Evolutionary conservation across 176 grass and related monocot genomes (phyloP), one percentile per base, ranked within the genome.

Genomic region (Bonia amplexicaulis): DNA sequence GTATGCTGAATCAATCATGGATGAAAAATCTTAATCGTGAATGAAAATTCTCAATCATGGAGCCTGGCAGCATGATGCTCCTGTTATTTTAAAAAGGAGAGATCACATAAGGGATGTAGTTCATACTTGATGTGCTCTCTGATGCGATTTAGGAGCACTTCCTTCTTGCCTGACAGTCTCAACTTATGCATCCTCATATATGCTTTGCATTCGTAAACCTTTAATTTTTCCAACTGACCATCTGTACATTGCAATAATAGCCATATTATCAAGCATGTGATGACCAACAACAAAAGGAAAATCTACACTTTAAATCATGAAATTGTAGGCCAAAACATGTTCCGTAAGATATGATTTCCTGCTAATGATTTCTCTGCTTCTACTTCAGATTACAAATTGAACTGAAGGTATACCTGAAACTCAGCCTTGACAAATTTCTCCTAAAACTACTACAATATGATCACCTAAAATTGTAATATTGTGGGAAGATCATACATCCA

Each of bases 141-240:
- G 76, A 95, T 92, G 80, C 88, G 83, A 69, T 39, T 67, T 57
- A 92, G 75, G 76, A 93, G 83, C 64, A 88, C 70, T 66, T 89
- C 85, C 76, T 95, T 92, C 29, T 91, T 95, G 86, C 86, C 93
- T 69, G 90, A 79, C 44, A 86, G 78, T 87, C 88, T 91, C 27
- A 93, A 71, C 71, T 85, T 88, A 88, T 92, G 77, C 55, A 90
- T 87, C 84, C 91, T 89, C 67, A 93, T 44, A 87, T 95, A 95
- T 57, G 87, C 35, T 89, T 92, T 95, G 67, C 85, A 95, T 66
- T 95, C 75, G 22, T 89, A 65, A 48, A 92, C 79, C 59, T 91
- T 95, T 16, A 91, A 20, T 85, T 85, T 92, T 57, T 92, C 72
- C 65, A 91, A 45, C 82, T 91, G 86, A 23, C 72, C 86, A 87